Evolutionary conservation across 2,329 filamentous ascomycete species (phyloP), one percentile per base, ranked within the genome.

Genomic region (Alternaria arbusti): DNA sequence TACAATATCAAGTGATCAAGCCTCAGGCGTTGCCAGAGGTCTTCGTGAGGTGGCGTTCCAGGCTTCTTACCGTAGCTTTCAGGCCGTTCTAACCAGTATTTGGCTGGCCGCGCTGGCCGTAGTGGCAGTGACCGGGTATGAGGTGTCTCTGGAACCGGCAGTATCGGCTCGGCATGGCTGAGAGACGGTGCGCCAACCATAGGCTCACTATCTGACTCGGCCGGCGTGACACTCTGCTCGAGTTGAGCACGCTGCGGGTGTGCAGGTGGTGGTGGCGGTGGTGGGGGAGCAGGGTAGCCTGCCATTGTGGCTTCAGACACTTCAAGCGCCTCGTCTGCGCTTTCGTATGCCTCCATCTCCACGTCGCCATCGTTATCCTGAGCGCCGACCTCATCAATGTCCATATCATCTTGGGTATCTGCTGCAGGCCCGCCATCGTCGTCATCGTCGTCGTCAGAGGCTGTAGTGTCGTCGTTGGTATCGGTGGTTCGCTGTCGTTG

Each of bases 1-100:
- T 97, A 99, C 9, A 99, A 84, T 28, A 99, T 93, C 75, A 99
- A 87, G 88, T 93, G 97, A 80, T 99, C 96, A 6, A 99, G 85
- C 30, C 96, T 90, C 12, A 98, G 91, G 30, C 94, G 90, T 75
- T 95, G 89, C 82, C 93, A 94, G 6, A 99, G 85, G 74, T 99
- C 92, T 78, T 99, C 96, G 57, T 94, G 91, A 15, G 88, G 85
- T 51, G 90, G 90, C 7, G 90, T 82, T 57, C 86, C 86, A 30
- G 88, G 85, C 45, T 86, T 85, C 60, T 88, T 86, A 47, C 85
- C 86, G 77, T 92, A 95, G 30, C 87, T 86, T 17, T 87, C 84
- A 7, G 95, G 93, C 36, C 91, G 93, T 71, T 93, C 90, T 36
- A 96, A 85, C 95, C 95, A 98, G 80, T 97, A 95, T 57, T 87